Evolutionary conservation across 768 basidiomycete genomes (phyloP).

Genomic region (Tylopilus vinaceipallidus): DNA sequence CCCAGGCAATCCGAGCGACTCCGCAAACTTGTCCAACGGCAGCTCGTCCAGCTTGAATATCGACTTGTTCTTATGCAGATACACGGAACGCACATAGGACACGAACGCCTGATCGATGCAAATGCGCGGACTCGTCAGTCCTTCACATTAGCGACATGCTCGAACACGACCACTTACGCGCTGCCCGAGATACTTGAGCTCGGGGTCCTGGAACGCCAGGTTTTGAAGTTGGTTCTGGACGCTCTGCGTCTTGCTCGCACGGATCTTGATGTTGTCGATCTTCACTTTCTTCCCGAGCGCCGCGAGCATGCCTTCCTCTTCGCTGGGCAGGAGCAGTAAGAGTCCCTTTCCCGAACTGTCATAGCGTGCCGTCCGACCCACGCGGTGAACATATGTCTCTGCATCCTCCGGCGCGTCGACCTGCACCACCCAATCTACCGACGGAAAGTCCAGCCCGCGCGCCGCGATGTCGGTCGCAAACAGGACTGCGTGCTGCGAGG

Average conservation of each 20-base stretch:
- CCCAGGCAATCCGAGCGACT: conserved; percentile 89
- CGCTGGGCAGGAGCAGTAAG: conserved; percentile 81
- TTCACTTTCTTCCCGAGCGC: conserved; percentile 71
- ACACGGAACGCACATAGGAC: conserved; percentile 89
- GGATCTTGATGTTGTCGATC: conserved; percentile 82
- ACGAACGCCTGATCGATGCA: conserved; percentile 72
- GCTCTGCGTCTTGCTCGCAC: conserved; percentile 79
- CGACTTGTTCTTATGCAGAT: conserved; percentile 91
- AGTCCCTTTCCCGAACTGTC: conserved; percentile 86
- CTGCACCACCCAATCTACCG: conserved; percentile 96
- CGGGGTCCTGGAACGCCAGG: conserved; percentile 90
- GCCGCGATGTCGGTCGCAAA: conserved; percentile 97
- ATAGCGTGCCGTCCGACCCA: conserved; percentile 93
- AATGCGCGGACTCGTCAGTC: conserved; percentile 5
- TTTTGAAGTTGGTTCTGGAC: conserved; percentile 89
- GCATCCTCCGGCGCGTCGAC: conserved; percentile 96
- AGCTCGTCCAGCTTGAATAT: conserved; percentile 86
- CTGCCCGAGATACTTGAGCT: conserved; percentile 96
- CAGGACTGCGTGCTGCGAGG: conserved; percentile 78
- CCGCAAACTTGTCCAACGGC: conserved; percentile 81
- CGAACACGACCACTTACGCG: conserved; percentile 51
- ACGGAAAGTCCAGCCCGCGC: conserved; percentile 93
- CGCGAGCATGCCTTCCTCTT: conserved; percentile 86
- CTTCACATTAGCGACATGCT: rapidly evolving
- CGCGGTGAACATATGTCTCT: conserved; percentile 96